These are phyloP conservation scores for Hansenula sp. DNA, from an alignment of 1,139 yeast species.

Conservation along the genomic window DNA sequence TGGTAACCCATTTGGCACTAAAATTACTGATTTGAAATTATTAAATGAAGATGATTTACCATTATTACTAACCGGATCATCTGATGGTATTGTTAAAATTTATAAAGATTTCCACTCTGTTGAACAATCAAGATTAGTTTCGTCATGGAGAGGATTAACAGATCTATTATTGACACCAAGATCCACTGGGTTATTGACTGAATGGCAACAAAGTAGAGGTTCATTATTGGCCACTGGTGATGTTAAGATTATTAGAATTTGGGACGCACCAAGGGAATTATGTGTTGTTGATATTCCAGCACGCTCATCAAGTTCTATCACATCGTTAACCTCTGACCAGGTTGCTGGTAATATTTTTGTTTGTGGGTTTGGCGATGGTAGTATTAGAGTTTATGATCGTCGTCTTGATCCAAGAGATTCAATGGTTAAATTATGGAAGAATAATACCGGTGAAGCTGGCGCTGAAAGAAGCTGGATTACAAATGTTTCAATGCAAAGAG, in stretches of 20 bases:
- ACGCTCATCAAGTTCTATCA: conserved; percentile 83
- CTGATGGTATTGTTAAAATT: conserved; percentile 88
- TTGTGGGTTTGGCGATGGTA: conserved; percentile 94
- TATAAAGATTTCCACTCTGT: conserved; percentile 70
- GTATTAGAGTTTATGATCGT: conserved; percentile 85
- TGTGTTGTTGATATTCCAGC: conserved; percentile 89
- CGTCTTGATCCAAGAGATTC: conserved; percentile 82
- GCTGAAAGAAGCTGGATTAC: conserved; percentile 57
- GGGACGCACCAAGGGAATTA: conserved; percentile 96
- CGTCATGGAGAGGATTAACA: conserved; percentile 92
- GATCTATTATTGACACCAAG: conserved; percentile 79
- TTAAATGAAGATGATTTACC: conserved; percentile 92
- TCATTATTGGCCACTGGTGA: conserved; percentile 92
- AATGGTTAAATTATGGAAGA: conserved; percentile 79
- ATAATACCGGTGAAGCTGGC: conserved; percentile 24
- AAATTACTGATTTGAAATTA: conserved; percentile 81
- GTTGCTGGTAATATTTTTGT: conserved; percentile 90
- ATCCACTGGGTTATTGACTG: conserved; percentile 81
- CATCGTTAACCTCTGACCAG: conserved; percentile 90
- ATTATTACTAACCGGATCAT: conserved; percentile 78
- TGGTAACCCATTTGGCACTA: conserved; percentile 82
- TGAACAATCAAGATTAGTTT: conserved; percentile 56
- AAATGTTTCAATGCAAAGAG: conserved; percentile 93
- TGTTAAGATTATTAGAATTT: conserved; percentile 81
- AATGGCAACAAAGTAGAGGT: conserved; percentile 98